Base-by-base conservation (phyloP, 148 eudicot genomes). In the Amaranthus hypochondriacus region DNA sequence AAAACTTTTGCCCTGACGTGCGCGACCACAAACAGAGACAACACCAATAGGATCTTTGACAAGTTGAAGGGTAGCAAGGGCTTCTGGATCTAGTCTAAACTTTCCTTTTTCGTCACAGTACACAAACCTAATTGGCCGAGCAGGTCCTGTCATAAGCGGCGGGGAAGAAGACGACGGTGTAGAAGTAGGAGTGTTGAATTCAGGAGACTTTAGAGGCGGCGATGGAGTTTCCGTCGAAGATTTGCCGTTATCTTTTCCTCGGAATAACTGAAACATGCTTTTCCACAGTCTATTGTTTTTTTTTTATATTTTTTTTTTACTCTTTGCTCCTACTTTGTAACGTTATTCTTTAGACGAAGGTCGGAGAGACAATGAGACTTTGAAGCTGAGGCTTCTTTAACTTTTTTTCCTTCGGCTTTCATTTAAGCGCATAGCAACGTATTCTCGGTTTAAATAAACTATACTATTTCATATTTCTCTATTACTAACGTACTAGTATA, bases 1-100 rank as follows among this genome's bases (percentile, higher is more conserved):
- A 60, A 82, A 95, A 80, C 97, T 91, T 80, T 95, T 95, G 69
- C 99, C 99, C 75, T 95, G 99, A 5, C 97, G 90, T 75, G 99
- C 97, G 4, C 99, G 97, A n/a, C 99, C 99, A 46, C 99, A 95
- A 14, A 95, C 99, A 39, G 99, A 88, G 65, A 92, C 99, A 52
- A 95, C 88, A 3, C 97, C 99, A 44, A 95, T 83, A 21, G 97
- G 97, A 48, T 82, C 96, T 70, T 95, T 95, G 14, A 95, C 89
- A 28, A 90, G 87, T 69, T 95, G 99, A 42, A 95, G 90, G 47
- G 85, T 75, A 21, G 99, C 93, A 18, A 92, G 85, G 53, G 99
- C 96, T 82, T 92, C 97, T 1, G 99, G 96, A 85, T 95, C 99
- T 83, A 95, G 81, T 44, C 81, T 78, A 75, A 95, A 95, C 87